A percentile compares a stretch with the other conserved stretches of the same genome.
phyloP scores from a whole-genome alignment of 441 rosid genomes.

The Adansonia madagascariensis region DNA sequence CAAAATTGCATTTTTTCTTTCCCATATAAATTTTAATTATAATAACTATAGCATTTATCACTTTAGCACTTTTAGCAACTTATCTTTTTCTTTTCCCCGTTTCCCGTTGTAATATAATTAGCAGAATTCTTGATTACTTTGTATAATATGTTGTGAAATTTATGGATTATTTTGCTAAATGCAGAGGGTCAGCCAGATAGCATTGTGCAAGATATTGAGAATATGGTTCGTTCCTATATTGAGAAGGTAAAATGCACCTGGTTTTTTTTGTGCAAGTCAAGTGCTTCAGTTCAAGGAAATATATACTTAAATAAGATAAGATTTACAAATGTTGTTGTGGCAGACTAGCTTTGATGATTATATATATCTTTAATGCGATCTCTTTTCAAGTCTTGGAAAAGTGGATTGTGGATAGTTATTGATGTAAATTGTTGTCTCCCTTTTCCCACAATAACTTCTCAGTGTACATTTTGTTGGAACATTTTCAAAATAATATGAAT shows the following conservation, averaged over 20 bases:
- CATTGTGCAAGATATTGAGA: conserved; percentile 91
- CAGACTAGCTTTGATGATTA: neutral
- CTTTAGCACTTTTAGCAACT: neutral
- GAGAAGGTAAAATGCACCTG: conserved; percentile 72
- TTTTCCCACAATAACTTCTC: neutral
- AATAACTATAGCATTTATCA: neutral
- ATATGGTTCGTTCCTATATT: conserved; percentile 90
- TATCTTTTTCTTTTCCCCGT: neutral
- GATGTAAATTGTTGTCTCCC: neutral
- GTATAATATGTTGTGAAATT: neutral
- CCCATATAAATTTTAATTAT: neutral
- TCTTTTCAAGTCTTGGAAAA: neutral
- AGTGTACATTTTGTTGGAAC: neutral
- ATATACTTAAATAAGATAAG: neutral
- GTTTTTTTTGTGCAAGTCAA: neutral
- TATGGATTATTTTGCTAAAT: conserved; percentile 32
- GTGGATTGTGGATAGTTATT: neutral
- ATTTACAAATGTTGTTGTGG: too few relatives aligned
- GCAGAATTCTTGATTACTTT: neutral
- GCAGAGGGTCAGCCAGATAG: conserved; percentile 96
- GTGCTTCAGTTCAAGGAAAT: neutral
- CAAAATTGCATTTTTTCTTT: neutral
- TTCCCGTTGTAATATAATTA: conserved; percentile 10
- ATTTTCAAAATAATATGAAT: too few relatives aligned
- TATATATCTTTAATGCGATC: neutral